A percentile compares a stretch with the other conserved stretches of the same genome.
Conservation (phyloP, 208 protist species). For the Phytomonas sp. region DNA sequence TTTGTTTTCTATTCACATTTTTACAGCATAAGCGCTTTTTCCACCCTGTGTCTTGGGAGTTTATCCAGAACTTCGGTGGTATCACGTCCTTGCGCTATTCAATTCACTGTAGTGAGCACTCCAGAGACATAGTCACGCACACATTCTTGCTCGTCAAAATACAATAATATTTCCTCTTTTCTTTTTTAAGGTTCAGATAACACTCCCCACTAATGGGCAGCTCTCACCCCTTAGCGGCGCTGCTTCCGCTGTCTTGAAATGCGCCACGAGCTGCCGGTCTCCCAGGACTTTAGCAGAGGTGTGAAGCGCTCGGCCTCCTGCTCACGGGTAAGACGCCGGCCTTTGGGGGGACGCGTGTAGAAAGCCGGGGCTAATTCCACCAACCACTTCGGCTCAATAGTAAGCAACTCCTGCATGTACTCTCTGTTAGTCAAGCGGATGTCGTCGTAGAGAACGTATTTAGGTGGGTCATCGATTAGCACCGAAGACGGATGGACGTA, state of each 20-base stretch:
- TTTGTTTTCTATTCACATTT: not conserved
- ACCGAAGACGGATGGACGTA: constrained; percentile 83
- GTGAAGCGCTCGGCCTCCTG: constrained; percentile 79
- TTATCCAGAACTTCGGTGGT: not conserved
- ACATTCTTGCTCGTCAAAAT: not conserved
- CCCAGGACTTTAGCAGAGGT: constrained; percentile 80
- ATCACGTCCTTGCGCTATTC: not conserved
- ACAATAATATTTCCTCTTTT: constrained; percentile 13
- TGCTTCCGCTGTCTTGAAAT: constrained; percentile 66
- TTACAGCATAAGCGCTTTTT: not conserved
- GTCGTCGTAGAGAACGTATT: constrained; percentile 97
- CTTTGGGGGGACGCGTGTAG: constrained; percentile 67
- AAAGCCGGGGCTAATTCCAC: constrained; percentile 92
- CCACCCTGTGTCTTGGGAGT: not conserved
- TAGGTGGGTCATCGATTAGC: constrained; percentile 79
- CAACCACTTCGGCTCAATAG: constrained; percentile 92
- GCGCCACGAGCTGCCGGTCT: constrained; percentile 84
- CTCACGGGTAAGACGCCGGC: constrained; percentile 58
- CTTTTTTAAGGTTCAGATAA: not conserved
- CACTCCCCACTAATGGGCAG: not conserved
- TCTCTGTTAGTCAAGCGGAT: constrained; percentile 95
- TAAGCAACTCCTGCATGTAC: constrained; percentile 94
- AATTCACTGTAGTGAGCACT: not conserved
- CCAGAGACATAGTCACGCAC: not conserved
- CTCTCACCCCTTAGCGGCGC: constrained; percentile 17